Base-by-base conservation (phyloP, 768 basidiomycete genomes). In the Boletellus sp. region DNA sequence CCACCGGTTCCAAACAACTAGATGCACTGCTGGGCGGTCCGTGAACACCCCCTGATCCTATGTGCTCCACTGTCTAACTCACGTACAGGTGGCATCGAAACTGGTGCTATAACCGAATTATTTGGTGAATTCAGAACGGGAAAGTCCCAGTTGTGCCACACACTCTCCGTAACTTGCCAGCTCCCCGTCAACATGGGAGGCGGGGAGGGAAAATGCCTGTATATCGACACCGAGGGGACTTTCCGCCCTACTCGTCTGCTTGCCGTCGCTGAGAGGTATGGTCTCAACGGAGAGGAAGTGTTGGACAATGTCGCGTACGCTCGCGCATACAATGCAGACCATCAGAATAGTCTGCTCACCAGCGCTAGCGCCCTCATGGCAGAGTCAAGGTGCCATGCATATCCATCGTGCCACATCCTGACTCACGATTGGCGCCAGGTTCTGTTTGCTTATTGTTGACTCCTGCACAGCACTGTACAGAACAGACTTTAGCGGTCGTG, bases 61-160 rank as follows among this genome's bases (percentile, higher is more conserved):
- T 47, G 44, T 33, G 1, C 34, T 48, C 42, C 10, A 40, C 48
- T 41, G 22, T 42, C 51, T 60, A 4, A 69, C 50, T 45, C 31
- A 45, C 55, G 52, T 50, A 42, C 51, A 91, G 90, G 90, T 46
- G 96, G 96, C 9, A 91, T 99, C 59, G 96, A 99, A 73, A 99
- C 96, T 16, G 96, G 96, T 36, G 88, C 94, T 1, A 96, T 99
- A 64, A 99, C 96, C 0, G 96, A 99, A 68, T 74, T 99, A 23
- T 97, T 96, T 72, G 96, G 95, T 50, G 96, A 99, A 72, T 99
- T 99, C 71, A 79, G 96, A 57, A 98, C 96, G 10, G 96, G 96
- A 48, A 98, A 99, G 71, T 95, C 92, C 20, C 96, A 99, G 64
- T 79, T 99, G 41, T 98, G 96, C 66, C 96, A 99, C 65, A 97